Evolutionary conservation across 2,329 filamentous ascomycete genomes (phyloP), one percentile per base, ranked within the genome.

Genomic region (Chrysoporthe puriensis): DNA sequence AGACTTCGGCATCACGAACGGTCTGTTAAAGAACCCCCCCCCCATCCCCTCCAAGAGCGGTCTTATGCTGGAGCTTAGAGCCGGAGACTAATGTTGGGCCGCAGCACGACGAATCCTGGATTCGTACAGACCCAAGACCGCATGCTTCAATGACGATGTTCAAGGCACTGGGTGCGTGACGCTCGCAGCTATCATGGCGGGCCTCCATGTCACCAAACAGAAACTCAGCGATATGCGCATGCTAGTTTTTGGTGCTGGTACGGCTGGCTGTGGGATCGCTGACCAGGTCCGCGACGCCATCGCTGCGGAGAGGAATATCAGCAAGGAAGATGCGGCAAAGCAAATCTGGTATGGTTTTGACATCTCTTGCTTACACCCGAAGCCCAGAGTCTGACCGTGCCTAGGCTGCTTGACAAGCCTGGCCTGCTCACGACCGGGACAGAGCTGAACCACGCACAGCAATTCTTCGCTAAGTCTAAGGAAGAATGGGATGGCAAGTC

Each of bases 81-180:
- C 44, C 44, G 8, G 16, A 48, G 5, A 8, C 48, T 54, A 26
- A 54, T 14, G 26, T 34, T 11, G 5, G 5, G 4, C 13, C 16
- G 26, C 43, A 84, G 91, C 92, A 0, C 84, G 91, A 42, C 86
- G 91, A 3, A 86, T 97, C 2, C 83, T 97, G 0, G 91, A 97
- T 69, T 86, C 84, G 46, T 97, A 96, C 73, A 86, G 90, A 0
- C 84, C 89, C 0, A 75, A 91, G 62, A 90, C 95, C 8, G 85
- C 93, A 0, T 96, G 93, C 77, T 97, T 97, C 83, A 97, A 97
- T 74, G 94, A 97, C 68, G 93, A 97, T 76, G 89, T 97, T 0
- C 93, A 97, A 77, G 94, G 93, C 1, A 97, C 94, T 0, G 94
- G 93, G 0, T 95, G 92, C 68, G 93, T 97, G 0, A 95, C 94